Conservation (phyloP, 2,329 filamentous ascomycete genomes). For the Hirsutella minnesotensis region DNA sequence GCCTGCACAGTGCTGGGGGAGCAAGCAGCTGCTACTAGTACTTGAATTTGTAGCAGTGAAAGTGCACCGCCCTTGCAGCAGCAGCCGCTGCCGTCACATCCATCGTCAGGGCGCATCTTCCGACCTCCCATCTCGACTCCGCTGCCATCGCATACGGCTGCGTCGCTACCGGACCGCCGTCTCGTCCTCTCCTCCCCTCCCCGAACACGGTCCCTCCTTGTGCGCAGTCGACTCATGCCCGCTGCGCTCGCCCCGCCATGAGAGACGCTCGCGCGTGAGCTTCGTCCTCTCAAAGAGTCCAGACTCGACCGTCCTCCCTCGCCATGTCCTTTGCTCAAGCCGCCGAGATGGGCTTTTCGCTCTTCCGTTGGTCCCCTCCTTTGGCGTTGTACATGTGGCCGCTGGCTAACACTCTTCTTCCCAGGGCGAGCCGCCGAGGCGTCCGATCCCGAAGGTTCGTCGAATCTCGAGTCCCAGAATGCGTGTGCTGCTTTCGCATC, state of each 20-base stretch:
- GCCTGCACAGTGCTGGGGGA: too few relatives aligned
- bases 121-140: background rate
- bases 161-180: background rate
- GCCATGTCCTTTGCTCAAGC: constrained; percentile 12
- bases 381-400: too few relatives aligned
- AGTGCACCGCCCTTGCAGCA: too few relatives aligned
- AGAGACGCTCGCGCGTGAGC: constrained; percentile 8
- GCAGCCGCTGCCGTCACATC: too few relatives aligned
- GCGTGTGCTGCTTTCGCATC: background rate
- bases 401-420: constrained; percentile 2
- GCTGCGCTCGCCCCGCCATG: constrained; percentile 8
- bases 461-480: constrained; percentile 3
- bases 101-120: background rate
- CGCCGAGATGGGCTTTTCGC: constrained; percentile 17
- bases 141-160: too few relatives aligned
- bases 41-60: too few relatives aligned
- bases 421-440: constrained; percentile 13
- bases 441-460: constrained; percentile 21
- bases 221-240: constrained; percentile 8
- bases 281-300: background rate
- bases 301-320: background rate
- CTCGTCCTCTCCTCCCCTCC: background rate
- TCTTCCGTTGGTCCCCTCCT: constrained; percentile 21
- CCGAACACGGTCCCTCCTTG: background rate
- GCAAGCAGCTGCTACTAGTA: too few relatives aligned